Evolutionary conservation across 2,329 filamentous ascomycete species (phyloP).

Genomic region (Colletotrichum sp.): DNA sequence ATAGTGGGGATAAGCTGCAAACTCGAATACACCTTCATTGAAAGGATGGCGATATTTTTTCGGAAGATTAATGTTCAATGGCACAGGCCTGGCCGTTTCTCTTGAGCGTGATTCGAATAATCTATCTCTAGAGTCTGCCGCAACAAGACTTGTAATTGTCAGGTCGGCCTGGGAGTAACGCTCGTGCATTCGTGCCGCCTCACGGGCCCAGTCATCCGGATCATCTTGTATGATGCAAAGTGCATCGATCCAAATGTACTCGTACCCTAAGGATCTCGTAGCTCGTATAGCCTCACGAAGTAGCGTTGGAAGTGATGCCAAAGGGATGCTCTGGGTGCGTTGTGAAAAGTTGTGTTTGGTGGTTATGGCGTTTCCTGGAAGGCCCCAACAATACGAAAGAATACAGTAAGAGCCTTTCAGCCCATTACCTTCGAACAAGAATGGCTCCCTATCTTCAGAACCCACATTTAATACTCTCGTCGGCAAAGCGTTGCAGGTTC

Average conservation of each 20-base stretch:
- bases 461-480: neutral
- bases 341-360: neutral
- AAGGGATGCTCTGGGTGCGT: neutral
- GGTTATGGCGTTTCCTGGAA: neutral
- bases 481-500: neutral
- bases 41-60: neutral
- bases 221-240: neutral
- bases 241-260: neutral
- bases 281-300: neutral
- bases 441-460: neutral
- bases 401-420: no score
- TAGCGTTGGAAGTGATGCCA: neutral
- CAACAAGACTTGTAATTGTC: neutral
- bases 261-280: neutral
- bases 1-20: neutral
- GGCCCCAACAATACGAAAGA: neutral
- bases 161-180: neutral
- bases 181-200: neutral
- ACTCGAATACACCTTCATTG: accelerated
- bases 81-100: no score
- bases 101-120: no score
- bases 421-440: neutral
- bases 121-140: no score
- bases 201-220: neutral
- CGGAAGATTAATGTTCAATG: neutral